phyloP scores from a whole-genome alignment of 164 flowering plant species.

The Platanus orientalis region DNA sequence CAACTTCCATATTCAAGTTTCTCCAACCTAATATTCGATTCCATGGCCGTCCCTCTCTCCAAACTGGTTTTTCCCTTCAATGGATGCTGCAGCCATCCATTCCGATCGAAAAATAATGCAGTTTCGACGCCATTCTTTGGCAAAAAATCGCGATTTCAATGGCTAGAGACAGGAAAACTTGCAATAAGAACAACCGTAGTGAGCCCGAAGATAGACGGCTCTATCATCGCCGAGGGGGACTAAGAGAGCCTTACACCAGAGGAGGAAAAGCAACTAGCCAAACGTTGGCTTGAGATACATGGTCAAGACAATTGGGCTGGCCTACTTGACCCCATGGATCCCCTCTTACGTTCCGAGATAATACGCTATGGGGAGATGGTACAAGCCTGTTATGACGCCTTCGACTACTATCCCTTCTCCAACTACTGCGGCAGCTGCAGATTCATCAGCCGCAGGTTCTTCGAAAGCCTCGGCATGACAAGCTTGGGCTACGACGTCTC shows the following conservation, averaged over 20 bases:
- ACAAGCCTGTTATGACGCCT: slow-evolving; percentile 61
- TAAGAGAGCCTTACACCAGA: neutral
- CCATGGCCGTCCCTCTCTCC: neutral
- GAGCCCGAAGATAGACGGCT: slow-evolving; percentile 5
- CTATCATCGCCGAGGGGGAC: slow-evolving; percentile 17
- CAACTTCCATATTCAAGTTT: too few species aligned
- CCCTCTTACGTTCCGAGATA: slow-evolving; percentile 43
- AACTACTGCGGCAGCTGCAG: slow-evolving; percentile 53
- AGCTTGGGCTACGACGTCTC: slow-evolving; percentile 42
- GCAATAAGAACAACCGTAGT: neutral
- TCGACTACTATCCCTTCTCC: slow-evolving; percentile 54
- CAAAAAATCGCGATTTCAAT: slow-evolving; percentile 7
- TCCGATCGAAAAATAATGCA: neutral
- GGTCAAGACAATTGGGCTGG: slow-evolving; percentile 58
- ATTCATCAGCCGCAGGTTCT: slow-evolving; percentile 29
- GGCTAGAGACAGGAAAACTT: neutral
- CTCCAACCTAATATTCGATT: neutral
- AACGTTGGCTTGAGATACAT: slow-evolving; percentile 46
- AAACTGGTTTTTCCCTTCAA: neutral
- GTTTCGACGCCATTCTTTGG: neutral
- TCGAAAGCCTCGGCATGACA: slow-evolving; percentile 31
- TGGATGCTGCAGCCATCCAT: neutral
- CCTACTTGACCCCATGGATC: slow-evolving; percentile 53
- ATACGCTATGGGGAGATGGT: slow-evolving; percentile 71
- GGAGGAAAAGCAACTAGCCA: slow-evolving; percentile 14